phyloP scores from a whole-genome alignment of 495 filamentous ascomycete species.

The Evansstolkia leycettana region DNA sequence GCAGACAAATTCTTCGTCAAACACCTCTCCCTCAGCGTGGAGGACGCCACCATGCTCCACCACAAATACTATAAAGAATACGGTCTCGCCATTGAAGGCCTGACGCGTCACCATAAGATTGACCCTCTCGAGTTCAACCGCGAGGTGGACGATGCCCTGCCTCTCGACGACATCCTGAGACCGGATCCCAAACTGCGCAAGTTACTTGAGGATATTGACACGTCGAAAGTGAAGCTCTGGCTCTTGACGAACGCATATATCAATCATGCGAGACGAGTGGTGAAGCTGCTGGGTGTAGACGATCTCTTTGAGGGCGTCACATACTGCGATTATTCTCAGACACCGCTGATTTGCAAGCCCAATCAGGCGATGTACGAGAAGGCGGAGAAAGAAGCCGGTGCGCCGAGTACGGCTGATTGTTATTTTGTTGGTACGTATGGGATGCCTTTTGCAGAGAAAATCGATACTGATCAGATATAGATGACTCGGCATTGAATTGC shows the following conservation, averaged over 20 bases:
- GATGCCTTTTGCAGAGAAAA: neutral
- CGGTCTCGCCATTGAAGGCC: conserved; percentile 89
- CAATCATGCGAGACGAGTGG: conserved; percentile 72
- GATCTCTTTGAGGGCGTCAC: conserved; percentile 90
- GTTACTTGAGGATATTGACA: conserved; percentile 70
- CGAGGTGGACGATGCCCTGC: conserved; percentile 90
- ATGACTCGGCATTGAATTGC: conserved; percentile 73
- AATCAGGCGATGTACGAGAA: conserved; percentile 72
- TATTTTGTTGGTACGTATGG: conserved; percentile 79
- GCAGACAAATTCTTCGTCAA: conserved; percentile 66
- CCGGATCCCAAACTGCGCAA: conserved; percentile 62
- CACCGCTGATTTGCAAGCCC: conserved; percentile 74
- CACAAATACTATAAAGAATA: conserved; percentile 89
- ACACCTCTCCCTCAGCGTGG: conserved; percentile 57
- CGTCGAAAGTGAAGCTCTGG: conserved; percentile 72
- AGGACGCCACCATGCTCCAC: conserved; percentile 74
- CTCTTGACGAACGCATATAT: conserved; percentile 94
- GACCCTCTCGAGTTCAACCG: conserved; percentile 90
- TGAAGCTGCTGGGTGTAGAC: conserved; percentile 67
- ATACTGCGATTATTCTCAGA: conserved; percentile 69
- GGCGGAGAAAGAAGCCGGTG: conserved; percentile 53
- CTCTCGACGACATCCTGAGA: conserved; percentile 70
- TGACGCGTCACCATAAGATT: conserved; percentile 89
- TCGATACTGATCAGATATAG: conserved; percentile 25
- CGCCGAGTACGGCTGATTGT: conserved; percentile 46